phyloP scores from a whole-genome alignment of 768 basidiomycete genomes.

The Hygrocybe punicea region DNA sequence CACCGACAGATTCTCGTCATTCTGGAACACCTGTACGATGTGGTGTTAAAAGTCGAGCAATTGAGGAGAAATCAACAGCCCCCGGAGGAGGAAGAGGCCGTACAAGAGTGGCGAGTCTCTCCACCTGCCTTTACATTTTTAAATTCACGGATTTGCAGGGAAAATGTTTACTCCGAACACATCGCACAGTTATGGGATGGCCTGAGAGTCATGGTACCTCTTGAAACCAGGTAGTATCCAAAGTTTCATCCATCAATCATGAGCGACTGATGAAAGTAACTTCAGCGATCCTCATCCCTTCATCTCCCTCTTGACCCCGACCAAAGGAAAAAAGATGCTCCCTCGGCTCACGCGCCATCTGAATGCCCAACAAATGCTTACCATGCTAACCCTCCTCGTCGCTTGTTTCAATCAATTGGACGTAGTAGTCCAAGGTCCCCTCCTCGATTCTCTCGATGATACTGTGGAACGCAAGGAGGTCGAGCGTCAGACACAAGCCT shows the following conservation, averaged over 20 bases:
- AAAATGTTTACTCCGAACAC: slow-evolving; percentile 51
- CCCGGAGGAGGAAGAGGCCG: slow-evolving; percentile 52
- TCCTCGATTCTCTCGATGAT: slow-evolving; percentile 67
- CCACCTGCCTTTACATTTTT: background rate
- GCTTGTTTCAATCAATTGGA: slow-evolving; percentile 95
- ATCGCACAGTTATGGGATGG: slow-evolving; percentile 77
- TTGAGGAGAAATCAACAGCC: slow-evolving; percentile 73
- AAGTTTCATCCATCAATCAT: background rate
- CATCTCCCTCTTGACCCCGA: slow-evolving; percentile 80
- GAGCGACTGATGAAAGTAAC: background rate
- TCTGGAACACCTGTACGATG: slow-evolving; percentile 82
- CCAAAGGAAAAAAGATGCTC: slow-evolving; percentile 91
- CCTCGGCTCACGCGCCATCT: slow-evolving; percentile 86
- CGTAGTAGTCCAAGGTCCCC: slow-evolving; percentile 73
- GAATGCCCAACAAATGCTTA: slow-evolving; percentile 72
- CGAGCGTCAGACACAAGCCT: slow-evolving; percentile 87
- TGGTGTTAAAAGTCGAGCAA: slow-evolving; percentile 82
- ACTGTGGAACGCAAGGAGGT: slow-evolving; percentile 60
- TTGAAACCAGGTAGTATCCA: slow-evolving; percentile 80
- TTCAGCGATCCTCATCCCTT: slow-evolving; percentile 91
- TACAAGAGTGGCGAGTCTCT: slow-evolving; percentile 44
- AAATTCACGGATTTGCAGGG: slow-evolving; percentile 40
- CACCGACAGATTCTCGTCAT: slow-evolving; percentile 73
- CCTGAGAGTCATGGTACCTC: slow-evolving; percentile 81
- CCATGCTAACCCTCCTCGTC: slow-evolving; percentile 84